Evolutionary conservation across 768 basidiomycete genomes (phyloP), one percentile per base, ranked within the genome.

Genomic region (Phanerochaete sordida): DNA sequence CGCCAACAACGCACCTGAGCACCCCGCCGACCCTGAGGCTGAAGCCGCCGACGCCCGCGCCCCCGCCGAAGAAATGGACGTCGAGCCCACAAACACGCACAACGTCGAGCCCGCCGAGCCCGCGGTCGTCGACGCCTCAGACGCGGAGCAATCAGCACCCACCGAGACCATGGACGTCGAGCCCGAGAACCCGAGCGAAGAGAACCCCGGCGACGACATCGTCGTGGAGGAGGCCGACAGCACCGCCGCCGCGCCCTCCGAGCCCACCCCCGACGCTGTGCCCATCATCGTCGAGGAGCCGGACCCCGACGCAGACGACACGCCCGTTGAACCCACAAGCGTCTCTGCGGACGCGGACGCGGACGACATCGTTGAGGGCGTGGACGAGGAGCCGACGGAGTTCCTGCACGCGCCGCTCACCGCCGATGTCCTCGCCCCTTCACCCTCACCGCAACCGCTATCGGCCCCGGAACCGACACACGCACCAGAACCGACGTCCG

Each of bases 231-330:
- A 9, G 39, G 8, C 39, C 39, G 19, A 43, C 39, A 43, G 19
- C 39, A 19, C 11, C 8, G 19, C 4, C 39, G 4, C 39, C 8
- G 39, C 39, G 11, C 11, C 7, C 8, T 19, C 19, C 39, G 11
- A 6, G 19, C 11, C 39, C 8, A 16, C 4, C 28, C 16, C 30
- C 16, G 30, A 51, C 28, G 16, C 27, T 3, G 21, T 51, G 15
- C 31, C 50, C 4, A 33, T 51, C 30, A 33, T 51, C 13, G 31
- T 51, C n/a, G 50, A 51, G 21, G 50, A 51, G 30, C 53, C 53
- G 19, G 43, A 55, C 24, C 53, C 53, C 53, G 53, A 55, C 37
- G 37, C n/a, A 9, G 53, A 45, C 53, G 53, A 55, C 19, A 4
- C 16, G 3, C 2, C 37, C 11, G 19, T 37, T 26, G 35, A 21